phyloP scores from a whole-genome alignment of 2,329 filamentous ascomycete genomes.

The Diaporthe destruens region DNA sequence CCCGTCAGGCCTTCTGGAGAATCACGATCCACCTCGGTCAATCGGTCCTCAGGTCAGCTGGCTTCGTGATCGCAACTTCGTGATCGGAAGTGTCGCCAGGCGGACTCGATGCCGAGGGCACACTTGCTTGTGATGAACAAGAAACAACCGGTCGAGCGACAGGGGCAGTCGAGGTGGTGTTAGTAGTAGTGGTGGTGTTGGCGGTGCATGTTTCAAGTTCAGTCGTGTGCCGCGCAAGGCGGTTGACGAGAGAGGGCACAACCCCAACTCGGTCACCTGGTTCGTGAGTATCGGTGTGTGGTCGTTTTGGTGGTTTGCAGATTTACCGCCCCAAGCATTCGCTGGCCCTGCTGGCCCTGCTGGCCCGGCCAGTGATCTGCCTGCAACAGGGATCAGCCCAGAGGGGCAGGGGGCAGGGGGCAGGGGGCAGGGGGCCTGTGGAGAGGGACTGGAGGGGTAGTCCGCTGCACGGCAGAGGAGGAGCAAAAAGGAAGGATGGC shows the following conservation, averaged over 20 bases:
- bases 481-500: neutral
- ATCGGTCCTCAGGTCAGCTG: neutral
- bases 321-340: constrained; percentile 23
- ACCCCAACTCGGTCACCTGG: constrained; percentile 15
- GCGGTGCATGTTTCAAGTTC: constrained; percentile 30
- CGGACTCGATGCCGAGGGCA: neutral
- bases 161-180: neutral
- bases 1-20: neutral
- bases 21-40: neutral
- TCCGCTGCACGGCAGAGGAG: neutral
- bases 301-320: too few species aligned
- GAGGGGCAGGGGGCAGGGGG: neutral
- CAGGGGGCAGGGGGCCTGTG: too few species aligned
- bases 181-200: neutral
- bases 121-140: neutral
- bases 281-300: constrained; percentile 2
- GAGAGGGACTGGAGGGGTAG: too few species aligned
- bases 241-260: constrained; percentile 16
- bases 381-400: constrained; percentile 17
- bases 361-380: constrained; percentile 21
- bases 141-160: constrained; percentile 21
- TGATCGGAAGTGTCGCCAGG: neutral
- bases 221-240: constrained; percentile 16
- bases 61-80: constrained; percentile 3
- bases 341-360: neutral